Evolutionary conservation across 2,329 filamentous ascomycete species (phyloP).

Genomic region (Penicillium psychrosexuale): DNA sequence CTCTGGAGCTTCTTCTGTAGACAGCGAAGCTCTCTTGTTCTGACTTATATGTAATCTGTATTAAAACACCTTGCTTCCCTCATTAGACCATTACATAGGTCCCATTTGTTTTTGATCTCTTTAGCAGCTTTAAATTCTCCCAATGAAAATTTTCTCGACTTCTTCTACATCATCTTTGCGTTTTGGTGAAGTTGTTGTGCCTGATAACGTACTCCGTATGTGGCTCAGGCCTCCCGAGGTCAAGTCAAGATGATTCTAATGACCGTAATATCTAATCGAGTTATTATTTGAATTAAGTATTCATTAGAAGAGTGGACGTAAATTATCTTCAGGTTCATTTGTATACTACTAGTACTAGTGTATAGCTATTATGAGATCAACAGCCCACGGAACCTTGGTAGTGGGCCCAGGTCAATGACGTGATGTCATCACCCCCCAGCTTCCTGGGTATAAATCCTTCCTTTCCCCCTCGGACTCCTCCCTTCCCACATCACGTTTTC

Average conservation of each 20-base stretch:
- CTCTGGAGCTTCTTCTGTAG: slow-evolving; percentile 88
- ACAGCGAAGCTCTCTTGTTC: slow-evolving; percentile 9
- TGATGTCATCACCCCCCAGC: slow-evolving; percentile 30
- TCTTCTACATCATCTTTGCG: neutral
- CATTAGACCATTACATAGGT: slow-evolving; percentile 27
- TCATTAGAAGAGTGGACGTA: neutral
- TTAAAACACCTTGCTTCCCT: slow-evolving; percentile 31
- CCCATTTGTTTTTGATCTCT: slow-evolving; percentile 27
- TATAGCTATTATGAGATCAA: neutral
- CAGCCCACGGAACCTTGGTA: slow-evolving; percentile 1
- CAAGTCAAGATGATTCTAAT: neutral
- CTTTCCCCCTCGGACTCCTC: slow-evolving; percentile 3
- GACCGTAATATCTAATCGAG: neutral
- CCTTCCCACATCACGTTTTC: neutral
- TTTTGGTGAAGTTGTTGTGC: neutral
- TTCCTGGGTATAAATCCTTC: slow-evolving; percentile 25
- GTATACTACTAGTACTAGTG: too few species aligned
- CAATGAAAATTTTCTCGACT: slow-evolving; percentile 27
- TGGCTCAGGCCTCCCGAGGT: slow-evolving; percentile 4
- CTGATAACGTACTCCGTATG: slow-evolving; percentile 13
- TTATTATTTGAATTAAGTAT: neutral
- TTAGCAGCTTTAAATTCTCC: slow-evolving; percentile 32
- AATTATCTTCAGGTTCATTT: neutral
- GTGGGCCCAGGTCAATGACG: slow-evolving; percentile 29
- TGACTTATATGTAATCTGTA: slow-evolving; percentile 34